A percentile compares a stretch with the other conserved stretches of the same genome.
Conservation (phyloP, 345 rosid genomes). For the Corymbia maculata region DNA sequence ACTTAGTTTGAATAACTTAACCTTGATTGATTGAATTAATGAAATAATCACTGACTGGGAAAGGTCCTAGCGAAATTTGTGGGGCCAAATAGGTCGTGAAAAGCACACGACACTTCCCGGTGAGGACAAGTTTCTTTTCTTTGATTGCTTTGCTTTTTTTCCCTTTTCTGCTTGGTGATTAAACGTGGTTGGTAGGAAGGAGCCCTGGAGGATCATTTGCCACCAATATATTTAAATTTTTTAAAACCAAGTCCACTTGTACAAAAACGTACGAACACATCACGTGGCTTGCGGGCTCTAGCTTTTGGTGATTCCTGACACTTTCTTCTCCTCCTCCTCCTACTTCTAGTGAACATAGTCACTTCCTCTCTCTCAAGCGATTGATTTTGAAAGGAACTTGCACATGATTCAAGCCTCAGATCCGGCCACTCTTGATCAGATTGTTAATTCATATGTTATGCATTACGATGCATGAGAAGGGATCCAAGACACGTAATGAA, state of each 20-base stretch:
- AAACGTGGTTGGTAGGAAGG: background rate
- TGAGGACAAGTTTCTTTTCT: background rate
- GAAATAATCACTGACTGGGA: background rate
- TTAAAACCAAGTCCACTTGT: background rate
- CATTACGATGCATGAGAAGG: background rate
- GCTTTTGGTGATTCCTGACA: background rate
- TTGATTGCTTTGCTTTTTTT: background rate
- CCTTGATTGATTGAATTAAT: background rate
- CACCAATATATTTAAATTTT: background rate
- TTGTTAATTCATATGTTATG: background rate
- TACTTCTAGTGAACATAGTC: background rate
- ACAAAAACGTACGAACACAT: background rate
- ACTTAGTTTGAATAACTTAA: background rate
- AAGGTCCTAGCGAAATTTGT: background rate
- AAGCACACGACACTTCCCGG: background rate
- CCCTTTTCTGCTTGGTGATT: background rate
- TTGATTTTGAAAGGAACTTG: background rate
- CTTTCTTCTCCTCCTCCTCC: background rate
- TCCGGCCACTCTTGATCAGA: background rate
- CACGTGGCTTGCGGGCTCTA: background rate
- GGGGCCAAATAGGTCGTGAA: background rate
- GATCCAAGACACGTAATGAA: background rate
- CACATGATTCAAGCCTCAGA: background rate
- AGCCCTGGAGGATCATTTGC: background rate
- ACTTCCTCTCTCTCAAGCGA: background rate